Evolutionary conservation across 2,329 filamentous ascomycete species (phyloP).

Genomic region (Fusarium circinatum): DNA sequence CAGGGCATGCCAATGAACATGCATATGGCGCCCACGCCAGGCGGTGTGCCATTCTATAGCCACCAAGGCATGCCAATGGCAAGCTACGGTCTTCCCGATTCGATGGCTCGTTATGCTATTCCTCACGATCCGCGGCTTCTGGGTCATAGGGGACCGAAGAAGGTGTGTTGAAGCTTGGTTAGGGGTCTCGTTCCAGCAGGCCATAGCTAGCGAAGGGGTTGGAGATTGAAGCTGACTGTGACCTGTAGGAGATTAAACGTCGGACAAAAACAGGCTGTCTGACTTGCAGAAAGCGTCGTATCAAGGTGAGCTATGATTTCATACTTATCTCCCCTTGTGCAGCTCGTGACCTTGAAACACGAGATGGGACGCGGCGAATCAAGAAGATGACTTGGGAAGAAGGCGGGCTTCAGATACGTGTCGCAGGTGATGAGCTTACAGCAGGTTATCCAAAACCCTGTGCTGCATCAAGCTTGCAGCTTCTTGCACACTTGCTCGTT

Average conservation of each 20-base stretch:
- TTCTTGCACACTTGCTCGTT: conserved; percentile 30
- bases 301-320: conserved; percentile 63
- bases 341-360: conserved; percentile 8
- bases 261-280: conserved; percentile 72
- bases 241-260: conserved; percentile 67
- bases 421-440: conserved; percentile 18
- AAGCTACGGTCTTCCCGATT: conserved; percentile 57
- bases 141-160: conserved; percentile 64
- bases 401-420: conserved; percentile 20
- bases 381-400: conserved; percentile 22
- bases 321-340: conserved; percentile 27
- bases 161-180: conserved; percentile 55
- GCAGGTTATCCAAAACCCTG: conserved; percentile 21
- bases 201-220: not conserved
- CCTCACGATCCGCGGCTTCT: conserved; percentile 61
- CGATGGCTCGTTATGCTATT: conserved; percentile 58
- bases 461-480: conserved; percentile 34
- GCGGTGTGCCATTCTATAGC: conserved; percentile 56
- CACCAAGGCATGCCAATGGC: conserved; percentile 50
- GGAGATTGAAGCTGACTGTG: conserved; percentile 27
- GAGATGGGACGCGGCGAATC: conserved; percentile 15
- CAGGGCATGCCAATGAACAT: conserved; percentile 52
- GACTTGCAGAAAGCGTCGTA: conserved; percentile 69
- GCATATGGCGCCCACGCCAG: conserved; percentile 43
- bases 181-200: not conserved